Conservation (phyloP, 2,329 filamentous ascomycete species). For the Fusarium tjaetaba region DNA sequence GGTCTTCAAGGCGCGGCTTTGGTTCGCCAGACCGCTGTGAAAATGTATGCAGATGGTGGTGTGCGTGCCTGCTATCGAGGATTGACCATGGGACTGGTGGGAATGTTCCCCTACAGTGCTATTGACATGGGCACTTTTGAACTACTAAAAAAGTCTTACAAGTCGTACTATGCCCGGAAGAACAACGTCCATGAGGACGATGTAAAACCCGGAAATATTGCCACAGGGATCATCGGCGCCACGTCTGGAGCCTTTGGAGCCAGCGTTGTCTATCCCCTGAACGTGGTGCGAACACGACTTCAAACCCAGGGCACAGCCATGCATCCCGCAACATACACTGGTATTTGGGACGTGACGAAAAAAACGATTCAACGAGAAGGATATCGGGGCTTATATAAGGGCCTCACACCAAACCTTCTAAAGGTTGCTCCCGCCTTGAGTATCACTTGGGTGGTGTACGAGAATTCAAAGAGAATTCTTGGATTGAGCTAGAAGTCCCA, state of each 20-base stretch:
- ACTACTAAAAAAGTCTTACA: conserved; percentile 81
- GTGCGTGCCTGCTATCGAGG: conserved; percentile 86
- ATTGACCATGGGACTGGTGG: conserved; percentile 89
- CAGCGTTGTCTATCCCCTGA: conserved; percentile 93
- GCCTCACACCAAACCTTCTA: conserved; percentile 91
- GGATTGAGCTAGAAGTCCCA: conserved; percentile 53
- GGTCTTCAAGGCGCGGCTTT: conserved; percentile 85
- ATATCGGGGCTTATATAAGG: conserved; percentile 88
- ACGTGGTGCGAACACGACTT: conserved; percentile 88
- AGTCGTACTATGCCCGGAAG: conserved; percentile 73
- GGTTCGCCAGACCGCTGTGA: conserved; percentile 82
- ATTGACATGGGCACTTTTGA: conserved; percentile 98
- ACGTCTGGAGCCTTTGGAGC: conserved; percentile 92
- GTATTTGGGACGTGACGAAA: conserved; percentile 87
- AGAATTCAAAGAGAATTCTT: conserved; percentile 83
- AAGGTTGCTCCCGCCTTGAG: conserved; percentile 97
- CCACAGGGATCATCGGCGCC: conserved; percentile 88
- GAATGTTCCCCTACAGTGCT: conserved; percentile 98
- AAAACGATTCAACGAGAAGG: conserved; percentile 89
- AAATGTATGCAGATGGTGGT: conserved; percentile 84
- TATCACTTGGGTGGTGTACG: conserved; percentile 94
- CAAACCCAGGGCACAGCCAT: conserved; percentile 96
- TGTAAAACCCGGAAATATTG: conserved; percentile 80
- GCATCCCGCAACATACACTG: conserved; percentile 89
- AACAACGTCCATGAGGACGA: conserved; percentile 84